Evolutionary conservation across 306 rosid genomes (phyloP).

Genomic region (Sindora glabra): DNA sequence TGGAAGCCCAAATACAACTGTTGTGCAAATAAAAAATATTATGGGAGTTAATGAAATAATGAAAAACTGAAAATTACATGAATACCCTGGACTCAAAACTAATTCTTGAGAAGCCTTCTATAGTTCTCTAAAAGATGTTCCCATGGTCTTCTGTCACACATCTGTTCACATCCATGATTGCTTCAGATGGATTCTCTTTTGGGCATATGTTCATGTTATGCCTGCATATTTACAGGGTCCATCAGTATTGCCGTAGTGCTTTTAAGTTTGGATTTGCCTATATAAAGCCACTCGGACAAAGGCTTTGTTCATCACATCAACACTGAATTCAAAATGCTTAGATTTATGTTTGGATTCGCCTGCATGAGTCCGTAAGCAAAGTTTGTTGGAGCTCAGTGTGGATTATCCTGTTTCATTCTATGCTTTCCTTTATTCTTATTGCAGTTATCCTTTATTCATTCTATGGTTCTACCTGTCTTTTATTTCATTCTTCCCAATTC

Average conservation of each 20-base stretch:
- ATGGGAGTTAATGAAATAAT: too few relatives aligned
- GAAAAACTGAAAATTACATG: too few relatives aligned
- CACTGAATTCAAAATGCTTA: not conserved
- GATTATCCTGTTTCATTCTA: not conserved
- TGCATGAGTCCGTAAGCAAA: not conserved
- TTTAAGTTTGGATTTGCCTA: too few relatives aligned
- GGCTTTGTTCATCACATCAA: not conserved
- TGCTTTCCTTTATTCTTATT: not conserved
- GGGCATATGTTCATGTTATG: not conserved
- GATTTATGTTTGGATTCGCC: not conserved
- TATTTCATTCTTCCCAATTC: not conserved
- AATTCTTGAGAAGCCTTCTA: too few relatives aligned
- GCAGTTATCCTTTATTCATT: not conserved
- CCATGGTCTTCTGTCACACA: too few relatives aligned
- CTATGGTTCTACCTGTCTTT: not conserved
- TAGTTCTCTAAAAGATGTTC: too few relatives aligned
- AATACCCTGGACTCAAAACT: too few relatives aligned
- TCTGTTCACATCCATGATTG: not conserved
- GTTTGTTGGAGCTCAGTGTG: not conserved
- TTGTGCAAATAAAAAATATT: too few relatives aligned
- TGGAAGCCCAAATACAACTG: too few relatives aligned
- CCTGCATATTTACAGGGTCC: not conserved
- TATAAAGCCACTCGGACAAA: too few relatives aligned
- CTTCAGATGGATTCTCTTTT: not conserved
- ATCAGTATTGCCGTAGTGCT: not conserved